Percentiles rank a stretch among this genome's conserved stretches.
These are phyloP conservation scores for Ceratocystis alfenasii DNA, from an alignment of 2,329 filamentous ascomycete genomes.

Conservation along the genomic window DNA sequence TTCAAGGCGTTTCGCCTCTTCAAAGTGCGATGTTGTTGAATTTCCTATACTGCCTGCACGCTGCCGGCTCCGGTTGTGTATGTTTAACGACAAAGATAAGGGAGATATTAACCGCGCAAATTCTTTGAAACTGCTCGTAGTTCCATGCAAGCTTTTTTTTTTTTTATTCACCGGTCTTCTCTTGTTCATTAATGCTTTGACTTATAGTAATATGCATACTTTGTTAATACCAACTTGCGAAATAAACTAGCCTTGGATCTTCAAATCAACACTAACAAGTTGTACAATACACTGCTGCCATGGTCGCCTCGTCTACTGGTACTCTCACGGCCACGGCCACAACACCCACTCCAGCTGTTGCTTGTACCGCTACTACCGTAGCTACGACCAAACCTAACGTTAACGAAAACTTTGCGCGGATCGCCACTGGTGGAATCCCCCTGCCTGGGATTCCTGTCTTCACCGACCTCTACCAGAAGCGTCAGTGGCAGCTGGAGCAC, in stretches of 20 bases:
- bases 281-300: background rate
- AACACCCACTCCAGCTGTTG: background rate
- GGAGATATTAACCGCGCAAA: background rate
- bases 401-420: slow-evolving; percentile 20
- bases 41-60: background rate
- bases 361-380: background rate
- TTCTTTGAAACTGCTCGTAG: background rate
- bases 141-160: background rate
- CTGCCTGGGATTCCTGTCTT: slow-evolving; percentile 17
- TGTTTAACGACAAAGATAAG: background rate
- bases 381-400: background rate
- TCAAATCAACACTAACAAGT: background rate
- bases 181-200: background rate
- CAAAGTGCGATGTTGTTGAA: no score
- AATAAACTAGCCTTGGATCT: background rate
- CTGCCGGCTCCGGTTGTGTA: slow-evolving; percentile 8
- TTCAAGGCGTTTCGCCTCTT: no score
- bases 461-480: slow-evolving; percentile 25
- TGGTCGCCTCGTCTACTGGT: slow-evolving; percentile 13
- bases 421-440: slow-evolving; percentile 16
- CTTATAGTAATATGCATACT: background rate
- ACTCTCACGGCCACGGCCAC: background rate
- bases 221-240: background rate
- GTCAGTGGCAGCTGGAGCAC: slow-evolving; percentile 32
- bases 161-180: background rate